Evolutionary conservation across 345 rosid species (phyloP).

Genomic region (Acer saccharum): DNA sequence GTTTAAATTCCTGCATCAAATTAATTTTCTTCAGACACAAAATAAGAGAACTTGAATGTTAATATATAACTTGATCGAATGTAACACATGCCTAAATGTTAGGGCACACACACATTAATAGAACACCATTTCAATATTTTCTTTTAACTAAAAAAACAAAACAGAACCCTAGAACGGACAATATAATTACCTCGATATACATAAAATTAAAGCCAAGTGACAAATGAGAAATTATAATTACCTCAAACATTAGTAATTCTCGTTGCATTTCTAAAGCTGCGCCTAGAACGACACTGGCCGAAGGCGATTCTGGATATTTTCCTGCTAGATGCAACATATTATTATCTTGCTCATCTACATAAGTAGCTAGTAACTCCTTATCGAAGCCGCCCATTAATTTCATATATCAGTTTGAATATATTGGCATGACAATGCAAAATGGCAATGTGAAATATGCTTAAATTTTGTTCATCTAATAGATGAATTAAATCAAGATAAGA

Average conservation of each 20-base stretch:
- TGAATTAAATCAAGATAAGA: conserved; percentile 19
- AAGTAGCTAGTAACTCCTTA: conserved; percentile 14
- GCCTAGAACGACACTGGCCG: conserved; percentile 16
- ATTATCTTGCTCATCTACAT: background rate
- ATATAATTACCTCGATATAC: too few species aligned
- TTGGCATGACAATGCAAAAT: conserved; percentile 23
- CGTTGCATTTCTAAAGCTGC: conserved; percentile 27
- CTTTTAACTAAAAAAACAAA: too few species aligned
- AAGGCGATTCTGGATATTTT: conserved; percentile 1
- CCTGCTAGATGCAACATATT: conserved; percentile 30
- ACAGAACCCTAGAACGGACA: too few species aligned
- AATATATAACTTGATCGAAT: too few species aligned
- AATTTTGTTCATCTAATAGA: conserved; percentile 1
- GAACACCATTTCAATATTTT: too few species aligned
- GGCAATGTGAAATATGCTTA: conserved; percentile 32
- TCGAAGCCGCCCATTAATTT: conserved; percentile 21
- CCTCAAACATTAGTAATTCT: conserved; percentile 27
- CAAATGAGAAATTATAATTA: background rate
- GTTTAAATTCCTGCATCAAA: too few species aligned
- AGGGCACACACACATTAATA: too few species aligned
- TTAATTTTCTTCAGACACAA: too few species aligned
- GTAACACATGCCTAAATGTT: too few species aligned
- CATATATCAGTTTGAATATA: conserved; percentile 23
- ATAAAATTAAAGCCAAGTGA: background rate
- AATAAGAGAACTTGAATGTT: too few species aligned